Evolutionary conservation across 2,329 filamentous ascomycete genomes (phyloP), one percentile per base, ranked within the genome.

Genomic region (Clonostachys chloroleuca): DNA sequence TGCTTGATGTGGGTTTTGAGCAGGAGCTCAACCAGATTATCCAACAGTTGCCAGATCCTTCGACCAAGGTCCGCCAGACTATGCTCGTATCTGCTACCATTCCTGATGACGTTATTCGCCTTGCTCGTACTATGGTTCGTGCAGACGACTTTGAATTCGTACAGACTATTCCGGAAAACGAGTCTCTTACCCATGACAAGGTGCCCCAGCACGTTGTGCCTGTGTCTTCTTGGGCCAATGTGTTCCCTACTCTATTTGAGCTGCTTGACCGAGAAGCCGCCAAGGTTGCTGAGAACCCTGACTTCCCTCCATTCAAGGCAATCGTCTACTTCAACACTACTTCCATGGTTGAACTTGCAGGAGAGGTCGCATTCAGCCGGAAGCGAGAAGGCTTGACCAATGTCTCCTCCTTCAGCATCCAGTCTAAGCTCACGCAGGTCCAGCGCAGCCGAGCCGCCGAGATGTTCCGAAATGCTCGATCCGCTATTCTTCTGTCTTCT

Each of bases 31-130:
- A 74, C 44, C 64, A 79, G 2, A 89, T 92, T 47, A 68, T 82
- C 47, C 49, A 61, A 0, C 60, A 68, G 40, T 76, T 96, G 10
- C 92, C 92, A 4, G 69, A 77, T 42, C 77, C 78, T 7, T 57
- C 64, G 0, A 66, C 83, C 45, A 80, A 85, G 50, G 77, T 86
- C 46, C 84, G 92, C 44, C 94, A 99, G 66, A 96, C 92, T 7
- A 82, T 99, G 58, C 85, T 99, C 67, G 96, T 95, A 66, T 97
- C 92, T 13, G 94, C 94, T 41, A 99, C 94, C 12, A 87, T 99
- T 34, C 90, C 92, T 42, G 78, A 79, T 49, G 82, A 91, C 52
- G 92, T 99, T 41, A 84, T 96, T 55, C 70, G 78, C 40, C 79
- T 97, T 43, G 92, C 95, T 39, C 81, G 85, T 50, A 69, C 73